A percentile compares a stretch with the other conserved stretches of the same genome.
Conservation (phyloP, 1,284 basidiomycete genomes). For the Puccinia hordei region DNA sequence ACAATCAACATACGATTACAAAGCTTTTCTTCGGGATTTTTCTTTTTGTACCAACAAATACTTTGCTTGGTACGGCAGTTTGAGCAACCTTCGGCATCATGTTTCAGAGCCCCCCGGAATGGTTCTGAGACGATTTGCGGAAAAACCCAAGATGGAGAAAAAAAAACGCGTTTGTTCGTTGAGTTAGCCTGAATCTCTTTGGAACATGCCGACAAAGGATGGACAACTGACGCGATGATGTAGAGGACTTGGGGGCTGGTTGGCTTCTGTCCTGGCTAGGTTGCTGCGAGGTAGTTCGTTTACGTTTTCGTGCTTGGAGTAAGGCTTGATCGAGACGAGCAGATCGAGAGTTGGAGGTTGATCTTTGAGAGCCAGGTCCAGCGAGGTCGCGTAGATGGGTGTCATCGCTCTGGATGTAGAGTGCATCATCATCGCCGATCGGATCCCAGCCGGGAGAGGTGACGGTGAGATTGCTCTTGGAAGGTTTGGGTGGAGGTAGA, state of each 20-base stretch:
- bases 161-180: neutral
- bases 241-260: neutral
- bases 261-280: neutral
- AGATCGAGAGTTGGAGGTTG: neutral
- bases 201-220: neutral
- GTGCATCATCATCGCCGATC: slow-evolving; percentile 41
- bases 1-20: slow-evolving; percentile 47
- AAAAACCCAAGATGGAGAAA: too few species aligned
- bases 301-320: slow-evolving; percentile 34
- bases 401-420: slow-evolving; percentile 46
- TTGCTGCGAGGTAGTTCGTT: slow-evolving; percentile 18
- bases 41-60: slow-evolving; percentile 45
- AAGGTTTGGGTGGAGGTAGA: neutral
- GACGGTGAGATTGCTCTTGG: neutral
- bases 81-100: slow-evolving; percentile 40
- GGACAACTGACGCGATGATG: slow-evolving; percentile 10
- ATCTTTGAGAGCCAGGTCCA: neutral
- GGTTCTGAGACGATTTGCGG: neutral
- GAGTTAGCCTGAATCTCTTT: neutral
- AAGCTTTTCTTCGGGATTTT: slow-evolving; percentile 42
- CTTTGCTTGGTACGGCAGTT: slow-evolving; percentile 40
- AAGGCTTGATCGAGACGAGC: slow-evolving; percentile 20
- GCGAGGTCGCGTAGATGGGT: slow-evolving; percentile 5
- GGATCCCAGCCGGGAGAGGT: slow-evolving; percentile 44
- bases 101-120: slow-evolving; percentile 8